These are phyloP conservation scores for Xylariaceae sp. DNA, from an alignment of 2,329 filamentous ascomycete species.

Conservation along the genomic window DNA sequence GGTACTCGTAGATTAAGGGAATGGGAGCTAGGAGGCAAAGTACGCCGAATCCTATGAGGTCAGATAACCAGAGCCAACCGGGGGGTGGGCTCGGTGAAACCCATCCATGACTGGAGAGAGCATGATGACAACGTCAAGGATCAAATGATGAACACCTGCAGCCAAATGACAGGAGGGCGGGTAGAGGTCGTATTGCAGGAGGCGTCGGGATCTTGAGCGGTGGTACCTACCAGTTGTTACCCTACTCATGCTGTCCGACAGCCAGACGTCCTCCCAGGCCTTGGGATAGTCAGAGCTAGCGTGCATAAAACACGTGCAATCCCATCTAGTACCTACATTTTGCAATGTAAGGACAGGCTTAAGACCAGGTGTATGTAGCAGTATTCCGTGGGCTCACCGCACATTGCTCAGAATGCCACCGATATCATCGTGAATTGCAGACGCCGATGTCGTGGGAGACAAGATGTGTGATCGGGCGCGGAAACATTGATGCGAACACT, in stretches of 20 bases:
- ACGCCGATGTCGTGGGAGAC: neutral
- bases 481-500: neutral
- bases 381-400: neutral
- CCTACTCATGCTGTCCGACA: neutral
- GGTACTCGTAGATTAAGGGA: neutral
- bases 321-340: neutral
- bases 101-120: conserved; percentile 5
- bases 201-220: neutral
- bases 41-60: neutral
- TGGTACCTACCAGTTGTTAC: neutral
- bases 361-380: neutral
- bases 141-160: conserved; percentile 1
- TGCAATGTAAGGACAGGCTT: neutral
- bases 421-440: neutral
- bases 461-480: neutral
- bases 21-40: conserved; percentile 1
- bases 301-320: neutral
- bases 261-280: neutral
- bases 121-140: conserved; percentile 2
- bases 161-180: conserved; percentile 2
- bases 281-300: neutral
- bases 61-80: neutral
- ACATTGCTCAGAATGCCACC: neutral
- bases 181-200: neutral
- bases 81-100: conserved; percentile 1